Evolutionary conservation across 306 rosid species (phyloP), one percentile per base, ranked within the genome.

Genomic region (Sesbania bispinosa): DNA sequence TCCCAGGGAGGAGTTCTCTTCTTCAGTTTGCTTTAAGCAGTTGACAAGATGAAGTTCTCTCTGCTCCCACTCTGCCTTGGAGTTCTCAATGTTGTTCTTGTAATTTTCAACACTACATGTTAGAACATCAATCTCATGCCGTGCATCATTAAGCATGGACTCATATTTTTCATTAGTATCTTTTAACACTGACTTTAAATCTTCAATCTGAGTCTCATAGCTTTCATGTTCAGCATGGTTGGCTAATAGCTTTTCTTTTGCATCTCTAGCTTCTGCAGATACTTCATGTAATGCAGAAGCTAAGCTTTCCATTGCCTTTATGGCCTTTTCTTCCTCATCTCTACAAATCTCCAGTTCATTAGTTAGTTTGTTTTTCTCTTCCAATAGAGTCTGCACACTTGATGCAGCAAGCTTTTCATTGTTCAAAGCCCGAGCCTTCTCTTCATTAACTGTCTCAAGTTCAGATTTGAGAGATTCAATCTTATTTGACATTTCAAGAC

Each of bases 221-320:
- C 59, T 77, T 58, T 87, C 88, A 9, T 50, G 84, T 67, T 80
- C 92, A 27, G 69, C 81, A 69, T 77, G 87, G 73, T 36, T 73
- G 65, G 77, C 70, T 43, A 88, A 69, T 38, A 94, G 81, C 79
- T 83, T 82, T 81, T 94, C 97, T 84, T 86, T 89, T 20, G 87
- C 81, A 83, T 90, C 98, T 69, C 90, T 80, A 20, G 96, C 96
- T 85, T 94, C 98, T 10, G 90, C 67, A 24, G 97, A 87, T 27
- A 94, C 89, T 68, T 94, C 98, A 38, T 89, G 97, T 35, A 92
- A 81, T 3, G 97, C 97, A 14, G 97, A 92, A 33, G 93, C 82
- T 76, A 89, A 87, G 91, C 93, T 85, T 69, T 92, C 97, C 96
- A 92, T 92, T 16, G 96, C 97, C 80, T 77, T 85, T 60, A 87